Evolutionary conservation across 2,329 filamentous ascomycete genomes (phyloP), one percentile per base, ranked within the genome.

Genomic region (Pochonia chlamydosporia): DNA sequence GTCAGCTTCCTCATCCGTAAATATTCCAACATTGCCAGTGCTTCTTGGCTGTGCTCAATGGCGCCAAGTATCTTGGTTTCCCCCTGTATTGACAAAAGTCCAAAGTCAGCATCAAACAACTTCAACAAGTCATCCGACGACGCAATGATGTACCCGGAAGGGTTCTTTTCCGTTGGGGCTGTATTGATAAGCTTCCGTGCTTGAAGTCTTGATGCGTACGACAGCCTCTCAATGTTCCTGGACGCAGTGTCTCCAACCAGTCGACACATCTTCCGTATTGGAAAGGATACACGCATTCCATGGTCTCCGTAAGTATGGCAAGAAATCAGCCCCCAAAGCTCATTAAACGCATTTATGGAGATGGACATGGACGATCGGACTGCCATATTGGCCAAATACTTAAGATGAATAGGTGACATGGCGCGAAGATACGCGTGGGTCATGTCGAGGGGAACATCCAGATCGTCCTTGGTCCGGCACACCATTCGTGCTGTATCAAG

Each of bases 361-460:
- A 96, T 90, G 0, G 89, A 95, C 89, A 96, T 96, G 53, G 89
- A 95, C 0, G 89, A 89, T n/a, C 89, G 82, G 1, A 95, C 89
- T 7, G 84, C 85, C 90, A 96, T 96, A 60, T 96, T 90, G 5
- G 71, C 77, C 3, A 96, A 73, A 56, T 95, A 96, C 59, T 95
- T 95, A 46, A 95, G 65, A 59, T 93, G 89, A 36, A 95, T 91
- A 0, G 90, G 89, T 1, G 89, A 95, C 81, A 95, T 95, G 52
- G 91, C 89, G 46, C 90, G 81, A 2, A 95, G 76, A 59, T 95
- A 93, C 0, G 85, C 79, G 58, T 93, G 86, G 1, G 87, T 93
- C 63, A 96, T 82, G 61, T 96, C 89, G 4, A 96, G 65, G 0
- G 90, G 89, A 0, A 64, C 72, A 42, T 89, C 83, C 8, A 93